phyloP scores from a whole-genome alignment of 345 rosid genomes.

The Citrus australasica region DNA sequence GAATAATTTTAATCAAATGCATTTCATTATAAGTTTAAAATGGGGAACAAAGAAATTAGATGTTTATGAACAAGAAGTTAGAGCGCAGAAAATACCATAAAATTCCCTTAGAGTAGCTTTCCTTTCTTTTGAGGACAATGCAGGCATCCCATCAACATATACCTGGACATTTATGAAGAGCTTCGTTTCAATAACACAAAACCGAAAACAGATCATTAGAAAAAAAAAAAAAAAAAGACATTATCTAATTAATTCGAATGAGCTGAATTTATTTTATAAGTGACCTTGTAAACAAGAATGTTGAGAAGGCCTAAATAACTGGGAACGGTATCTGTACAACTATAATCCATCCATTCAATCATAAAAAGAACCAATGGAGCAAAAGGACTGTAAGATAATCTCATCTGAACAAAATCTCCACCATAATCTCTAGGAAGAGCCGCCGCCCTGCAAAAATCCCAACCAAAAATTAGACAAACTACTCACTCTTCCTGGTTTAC shows the following conservation, averaged over 20 bases:
- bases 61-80: neutral
- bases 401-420: slow-evolving; percentile 53
- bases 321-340: slow-evolving; percentile 58
- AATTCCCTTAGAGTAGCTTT: slow-evolving; percentile 63
- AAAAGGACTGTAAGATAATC: slow-evolving; percentile 53
- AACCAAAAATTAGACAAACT: neutral
- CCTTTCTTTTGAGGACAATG: slow-evolving; percentile 48
- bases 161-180: slow-evolving; percentile 29
- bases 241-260: neutral
- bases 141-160: slow-evolving; percentile 60
- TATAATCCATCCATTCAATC: slow-evolving; percentile 68
- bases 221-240: neutral
- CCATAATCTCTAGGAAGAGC: slow-evolving; percentile 52
- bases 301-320: slow-evolving; percentile 54
- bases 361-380: slow-evolving; percentile 55
- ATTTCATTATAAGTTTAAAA: neutral
- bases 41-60: neutral
- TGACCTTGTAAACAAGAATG: slow-evolving; percentile 56
- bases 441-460: slow-evolving; percentile 47
- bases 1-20: neutral
- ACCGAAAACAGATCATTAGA: neutral
- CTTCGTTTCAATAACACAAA: slow-evolving; percentile 7
- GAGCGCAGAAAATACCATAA: slow-evolving; percentile 43
- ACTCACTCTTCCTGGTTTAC: neutral
- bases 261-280: neutral